Evolutionary conservation across 768 basidiomycete genomes (phyloP).

Genomic region (Hygrocybe punicea): DNA sequence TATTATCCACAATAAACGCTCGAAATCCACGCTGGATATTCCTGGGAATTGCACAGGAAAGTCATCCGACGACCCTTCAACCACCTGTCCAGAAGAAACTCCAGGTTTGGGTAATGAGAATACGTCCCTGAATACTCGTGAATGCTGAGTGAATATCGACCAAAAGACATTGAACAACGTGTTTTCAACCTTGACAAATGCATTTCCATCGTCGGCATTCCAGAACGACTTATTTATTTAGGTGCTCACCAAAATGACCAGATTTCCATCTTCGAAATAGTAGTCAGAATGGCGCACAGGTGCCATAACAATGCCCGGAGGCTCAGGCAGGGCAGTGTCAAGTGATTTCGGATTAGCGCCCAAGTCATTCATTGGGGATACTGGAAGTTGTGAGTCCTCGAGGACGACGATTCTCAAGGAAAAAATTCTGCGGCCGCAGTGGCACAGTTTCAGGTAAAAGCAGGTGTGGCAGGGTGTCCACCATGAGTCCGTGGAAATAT

Average conservation of each 20-base stretch:
- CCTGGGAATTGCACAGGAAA: conserved; percentile 26
- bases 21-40: conserved; percentile 30
- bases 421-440: too few species aligned
- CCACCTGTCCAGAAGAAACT: conserved; percentile 5
- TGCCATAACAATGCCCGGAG: neutral
- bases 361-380: neutral
- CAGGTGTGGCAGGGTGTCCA: too few species aligned
- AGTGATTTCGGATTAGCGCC: neutral
- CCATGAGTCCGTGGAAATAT: too few species aligned
- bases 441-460: too few species aligned
- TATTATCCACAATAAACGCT: conserved; percentile 34
- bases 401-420: too few species aligned
- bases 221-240: neutral
- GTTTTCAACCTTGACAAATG: conserved; percentile 13
- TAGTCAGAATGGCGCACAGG: conserved; percentile 14
- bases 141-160: conserved; percentile 17
- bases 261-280: conserved; percentile 28
- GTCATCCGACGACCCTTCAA: conserved; percentile 22
- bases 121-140: conserved; percentile 16
- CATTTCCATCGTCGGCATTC: too few species aligned
- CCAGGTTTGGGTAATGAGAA: conserved; percentile 10
- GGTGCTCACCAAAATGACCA: conserved; percentile 20
- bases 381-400: too few species aligned
- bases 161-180: conserved; percentile 25
- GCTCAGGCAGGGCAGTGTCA: neutral